A percentile compares a stretch with the other conserved stretches of the same genome.
phyloP scores from a whole-genome alignment of 495 filamentous ascomycete genomes.

The Neurospora sp. region DNA sequence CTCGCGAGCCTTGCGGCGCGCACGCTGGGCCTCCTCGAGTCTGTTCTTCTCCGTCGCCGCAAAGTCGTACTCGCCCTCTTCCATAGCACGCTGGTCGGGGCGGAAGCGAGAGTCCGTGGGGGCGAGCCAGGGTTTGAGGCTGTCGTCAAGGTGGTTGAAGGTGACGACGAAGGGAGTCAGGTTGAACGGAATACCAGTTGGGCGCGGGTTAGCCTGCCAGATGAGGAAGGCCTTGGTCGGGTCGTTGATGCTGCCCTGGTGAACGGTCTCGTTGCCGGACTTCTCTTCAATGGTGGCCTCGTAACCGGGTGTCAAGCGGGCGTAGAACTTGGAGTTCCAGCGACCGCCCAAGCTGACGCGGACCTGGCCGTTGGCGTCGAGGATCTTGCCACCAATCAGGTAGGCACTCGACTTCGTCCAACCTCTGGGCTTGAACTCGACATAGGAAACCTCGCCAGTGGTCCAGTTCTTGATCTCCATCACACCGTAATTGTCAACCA shows the following conservation, averaged over 20 bases:
- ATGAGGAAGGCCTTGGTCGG: conserved; percentile 72
- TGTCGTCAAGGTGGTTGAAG: conserved; percentile 77
- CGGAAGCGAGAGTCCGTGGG: conserved; percentile 87
- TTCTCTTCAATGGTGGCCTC: conserved; percentile 60
- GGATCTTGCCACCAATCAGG: conserved; percentile 74
- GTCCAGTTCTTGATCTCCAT: conserved; percentile 98
- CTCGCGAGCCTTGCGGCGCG: conserved; percentile 63
- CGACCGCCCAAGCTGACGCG: conserved; percentile 84
- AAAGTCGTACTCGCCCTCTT: conserved; percentile 88
- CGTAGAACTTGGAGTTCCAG: conserved; percentile 97
- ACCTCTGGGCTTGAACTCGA: conserved; percentile 92
- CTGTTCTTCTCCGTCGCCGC: conserved; percentile 92
- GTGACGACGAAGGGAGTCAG: conserved; percentile 93
- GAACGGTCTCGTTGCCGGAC: conserved; percentile 22
- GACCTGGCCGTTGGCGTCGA: conserved; percentile 61
- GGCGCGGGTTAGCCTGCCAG: conserved; percentile 80
- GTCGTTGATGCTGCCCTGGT: conserved; percentile 37
- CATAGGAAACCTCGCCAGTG: conserved; percentile 78
- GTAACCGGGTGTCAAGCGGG: conserved; percentile 82
- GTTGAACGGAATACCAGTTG: conserved; percentile 86
- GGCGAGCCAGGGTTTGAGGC: conserved; percentile 60
- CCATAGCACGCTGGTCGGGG: conserved; percentile 97
- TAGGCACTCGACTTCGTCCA: conserved; percentile 91
- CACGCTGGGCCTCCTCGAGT: conserved; percentile 87
- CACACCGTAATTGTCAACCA: conserved; percentile 94